Percentiles rank a stretch among this genome's conserved stretches.
Conservation (phyloP, 495 filamentous ascomycete species). For the Aspergillus cavernicola region DNA sequence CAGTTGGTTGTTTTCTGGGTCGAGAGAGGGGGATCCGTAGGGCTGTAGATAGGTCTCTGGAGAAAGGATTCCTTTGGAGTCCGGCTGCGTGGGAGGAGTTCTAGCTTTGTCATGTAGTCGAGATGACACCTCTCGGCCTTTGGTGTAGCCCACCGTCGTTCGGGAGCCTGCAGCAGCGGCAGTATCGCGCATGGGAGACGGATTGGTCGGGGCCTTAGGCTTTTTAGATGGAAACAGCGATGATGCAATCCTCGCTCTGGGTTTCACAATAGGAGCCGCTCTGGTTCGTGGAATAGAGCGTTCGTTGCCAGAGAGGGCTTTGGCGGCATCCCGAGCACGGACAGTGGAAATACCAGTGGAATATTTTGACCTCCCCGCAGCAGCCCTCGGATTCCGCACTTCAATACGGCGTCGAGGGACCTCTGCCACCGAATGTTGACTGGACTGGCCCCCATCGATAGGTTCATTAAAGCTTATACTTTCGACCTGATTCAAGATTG, state of each 20-base stretch:
- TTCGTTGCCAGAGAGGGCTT: slow-evolving; percentile 46
- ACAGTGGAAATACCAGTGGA: slow-evolving; percentile 39
- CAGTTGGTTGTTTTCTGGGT: slow-evolving; percentile 36
- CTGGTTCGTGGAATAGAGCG: slow-evolving; percentile 30
- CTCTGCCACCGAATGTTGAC: slow-evolving; percentile 5
- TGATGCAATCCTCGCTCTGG: slow-evolving; percentile 32
- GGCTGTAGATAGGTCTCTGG: slow-evolving; percentile 44
- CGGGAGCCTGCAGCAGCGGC: slow-evolving; percentile 64
- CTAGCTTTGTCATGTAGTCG: slow-evolving; percentile 32
- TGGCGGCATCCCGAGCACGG: slow-evolving; percentile 51
- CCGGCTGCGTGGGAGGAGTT: slow-evolving; percentile 14
- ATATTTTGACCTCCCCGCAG: slow-evolving; percentile 23
- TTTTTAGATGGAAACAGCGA: slow-evolving; percentile 41
- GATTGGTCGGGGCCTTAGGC: slow-evolving; percentile 38
- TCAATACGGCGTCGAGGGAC: slow-evolving; percentile 21
- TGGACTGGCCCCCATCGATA: slow-evolving; percentile 27
- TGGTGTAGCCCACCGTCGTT: slow-evolving; percentile 76
- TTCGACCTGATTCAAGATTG: slow-evolving; percentile 60
- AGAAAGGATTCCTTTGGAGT: slow-evolving; percentile 28
- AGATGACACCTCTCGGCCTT: slow-evolving; percentile 63
- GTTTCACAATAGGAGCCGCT: slow-evolving; percentile 38
- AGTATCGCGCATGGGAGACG: slow-evolving; percentile 53
- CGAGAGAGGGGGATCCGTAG: slow-evolving; percentile 38
- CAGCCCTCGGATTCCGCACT: slow-evolving; percentile 24
- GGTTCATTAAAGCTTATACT: slow-evolving; percentile 49